These are phyloP conservation scores for Hemileia vastatrix DNA, from an alignment of 1,284 basidiomycete genomes.

Conservation along the genomic window DNA sequence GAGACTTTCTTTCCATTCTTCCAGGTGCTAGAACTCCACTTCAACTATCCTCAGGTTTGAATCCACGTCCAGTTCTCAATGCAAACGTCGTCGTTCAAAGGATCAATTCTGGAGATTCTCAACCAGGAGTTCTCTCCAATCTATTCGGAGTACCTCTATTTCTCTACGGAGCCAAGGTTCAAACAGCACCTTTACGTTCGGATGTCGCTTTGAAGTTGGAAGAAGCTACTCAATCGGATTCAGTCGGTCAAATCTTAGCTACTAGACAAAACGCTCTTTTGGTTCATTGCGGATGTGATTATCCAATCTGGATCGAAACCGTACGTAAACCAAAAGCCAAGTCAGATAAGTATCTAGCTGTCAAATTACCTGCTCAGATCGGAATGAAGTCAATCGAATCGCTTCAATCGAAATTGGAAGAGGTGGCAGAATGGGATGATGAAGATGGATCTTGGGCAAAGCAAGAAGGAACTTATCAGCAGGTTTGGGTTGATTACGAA, in stretches of 20 bases:
- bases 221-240: conserved; percentile 22
- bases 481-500: conserved; percentile 46
- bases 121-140: conserved; percentile 46
- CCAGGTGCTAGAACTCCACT: not conserved
- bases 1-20: conserved; percentile 33
- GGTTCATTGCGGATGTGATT: conserved; percentile 43
- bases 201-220: conserved; percentile 27
- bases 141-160: conserved; percentile 43
- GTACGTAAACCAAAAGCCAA: conserved; percentile 46
- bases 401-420: conserved; percentile 36
- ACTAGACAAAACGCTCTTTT: conserved; percentile 47
- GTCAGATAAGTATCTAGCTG: conserved; percentile 40
- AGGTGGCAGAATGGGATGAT: conserved; percentile 45
- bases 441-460: conserved; percentile 22
- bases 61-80: conserved; percentile 38
- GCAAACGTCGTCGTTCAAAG: conserved; percentile 44
- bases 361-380: conserved; percentile 46
- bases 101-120: conserved; percentile 46
- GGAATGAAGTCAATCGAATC: conserved; percentile 42
- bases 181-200: conserved; percentile 32
- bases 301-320: conserved; percentile 47
- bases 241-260: conserved; percentile 45
- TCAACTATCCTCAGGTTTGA: conserved; percentile 30
- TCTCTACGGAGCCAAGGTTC: conserved; percentile 46
- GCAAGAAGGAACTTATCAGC: conserved; percentile 45